Evolutionary conservation across 75 land plant genomes (phyloP).

Genomic region (Cryptomeria japonica): DNA sequence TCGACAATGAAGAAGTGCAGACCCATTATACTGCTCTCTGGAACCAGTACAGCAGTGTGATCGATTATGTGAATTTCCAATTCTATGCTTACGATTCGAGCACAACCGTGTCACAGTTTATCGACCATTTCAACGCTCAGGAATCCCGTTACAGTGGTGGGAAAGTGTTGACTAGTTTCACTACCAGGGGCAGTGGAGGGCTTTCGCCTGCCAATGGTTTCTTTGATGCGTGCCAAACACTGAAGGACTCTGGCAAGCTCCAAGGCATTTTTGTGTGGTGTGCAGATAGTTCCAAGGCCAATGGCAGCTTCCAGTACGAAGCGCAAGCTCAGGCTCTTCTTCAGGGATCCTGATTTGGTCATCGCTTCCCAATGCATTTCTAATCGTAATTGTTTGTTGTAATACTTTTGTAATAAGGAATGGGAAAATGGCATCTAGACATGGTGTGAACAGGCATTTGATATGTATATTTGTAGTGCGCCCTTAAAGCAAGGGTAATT

Average conservation of each 20-base stretch:
- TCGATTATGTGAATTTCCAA: slow-evolving; percentile 49
- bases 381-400: no score
- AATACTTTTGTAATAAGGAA: no score
- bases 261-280: slow-evolving; percentile 31
- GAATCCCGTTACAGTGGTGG: slow-evolving; percentile 24
- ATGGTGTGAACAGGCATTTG: no score
- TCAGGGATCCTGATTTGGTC: not conserved
- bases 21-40: not conserved
- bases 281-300: slow-evolving; percentile 24
- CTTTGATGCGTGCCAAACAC: slow-evolving; percentile 9
- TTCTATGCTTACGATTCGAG: slow-evolving; percentile 26
- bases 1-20: not conserved
- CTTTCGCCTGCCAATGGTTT: slow-evolving; percentile 14
- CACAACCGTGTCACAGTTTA: slow-evolving; percentile 25
- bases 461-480: no score
- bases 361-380: not conserved
- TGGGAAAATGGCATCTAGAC: no score
- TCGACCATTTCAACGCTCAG: slow-evolving; percentile 23
- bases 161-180: slow-evolving; percentile 34
- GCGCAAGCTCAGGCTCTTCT: slow-evolving; percentile 19
- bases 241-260: slow-evolving; percentile 15
- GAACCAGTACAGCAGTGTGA: not conserved
- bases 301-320: slow-evolving; percentile 23
- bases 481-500: no score
- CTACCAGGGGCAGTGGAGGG: slow-evolving; percentile 11